phyloP scores from a whole-genome alignment of 139 green algal species.

The Picochlorum sp. region DNA sequence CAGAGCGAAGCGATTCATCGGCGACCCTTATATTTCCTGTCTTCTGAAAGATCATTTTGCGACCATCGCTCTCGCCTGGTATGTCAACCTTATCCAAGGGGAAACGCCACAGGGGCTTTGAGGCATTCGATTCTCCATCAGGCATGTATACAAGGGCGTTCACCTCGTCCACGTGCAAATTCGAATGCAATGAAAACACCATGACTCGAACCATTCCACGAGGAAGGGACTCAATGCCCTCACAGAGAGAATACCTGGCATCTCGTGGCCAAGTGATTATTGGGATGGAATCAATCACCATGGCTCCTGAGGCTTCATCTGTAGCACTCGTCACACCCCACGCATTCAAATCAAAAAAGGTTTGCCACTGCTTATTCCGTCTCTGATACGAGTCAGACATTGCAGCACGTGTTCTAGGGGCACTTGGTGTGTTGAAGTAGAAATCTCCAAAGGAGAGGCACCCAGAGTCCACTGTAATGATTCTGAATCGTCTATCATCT shows the following conservation, averaged over 20 bases:
- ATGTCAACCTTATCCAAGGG: no score
- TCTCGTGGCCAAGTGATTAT: constrained; percentile 39
- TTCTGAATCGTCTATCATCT: constrained; percentile 46
- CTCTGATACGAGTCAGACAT: no score
- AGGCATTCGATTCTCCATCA: no score
- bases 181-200: constrained; percentile 16
- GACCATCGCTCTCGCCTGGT: no score
- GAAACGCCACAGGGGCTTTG: no score
- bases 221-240: neutral
- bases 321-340: constrained; percentile 19
- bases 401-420: constrained; percentile 1
- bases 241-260: constrained; percentile 26
- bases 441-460: constrained; percentile 43
- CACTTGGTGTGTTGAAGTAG: constrained; percentile 26
- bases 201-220: constrained; percentile 20
- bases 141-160: no score
- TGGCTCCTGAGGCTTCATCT: constrained; percentile 8
- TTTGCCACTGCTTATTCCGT: no score
- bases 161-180: no score
- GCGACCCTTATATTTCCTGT: no score
- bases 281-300: constrained; percentile 20
- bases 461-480: constrained; percentile 32
- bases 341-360: neutral
- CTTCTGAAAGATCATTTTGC: no score
- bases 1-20: no score